Evolutionary conservation across 2,329 filamentous ascomycete genomes (phyloP).

Genomic region (Venturiaceae sp.): DNA sequence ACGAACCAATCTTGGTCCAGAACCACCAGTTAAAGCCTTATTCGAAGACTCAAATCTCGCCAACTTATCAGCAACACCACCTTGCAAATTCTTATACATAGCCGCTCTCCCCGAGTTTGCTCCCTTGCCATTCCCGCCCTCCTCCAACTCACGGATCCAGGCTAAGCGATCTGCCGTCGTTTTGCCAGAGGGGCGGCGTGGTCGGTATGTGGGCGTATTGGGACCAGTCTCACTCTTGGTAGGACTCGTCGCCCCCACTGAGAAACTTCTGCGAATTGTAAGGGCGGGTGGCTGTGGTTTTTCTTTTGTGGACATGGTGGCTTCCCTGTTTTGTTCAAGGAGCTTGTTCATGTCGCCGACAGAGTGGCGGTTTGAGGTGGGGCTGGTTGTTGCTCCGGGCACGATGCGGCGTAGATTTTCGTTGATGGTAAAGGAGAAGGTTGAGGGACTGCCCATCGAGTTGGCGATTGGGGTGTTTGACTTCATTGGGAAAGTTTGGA

Average conservation of each 20-base stretch:
- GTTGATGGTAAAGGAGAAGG: background rate
- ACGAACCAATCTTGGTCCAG: background rate
- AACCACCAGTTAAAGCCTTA: background rate
- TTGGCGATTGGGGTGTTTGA: conserved; percentile 1
- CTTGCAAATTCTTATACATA: conserved; percentile 6
- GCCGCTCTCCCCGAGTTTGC: background rate
- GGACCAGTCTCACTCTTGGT: background rate
- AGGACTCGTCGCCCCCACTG: background rate
- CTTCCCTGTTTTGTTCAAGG: background rate
- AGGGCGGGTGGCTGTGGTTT: background rate
- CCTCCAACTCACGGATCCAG: conserved; percentile 6
- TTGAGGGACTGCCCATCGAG: background rate
- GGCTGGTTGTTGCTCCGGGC: background rate
- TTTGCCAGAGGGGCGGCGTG: background rate
- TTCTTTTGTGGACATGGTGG: background rate
- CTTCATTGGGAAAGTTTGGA: background rate
- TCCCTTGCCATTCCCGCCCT: background rate
- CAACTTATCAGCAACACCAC: conserved; percentile 8
- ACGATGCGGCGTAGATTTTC: background rate
- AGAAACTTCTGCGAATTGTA: background rate
- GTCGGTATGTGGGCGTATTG: background rate
- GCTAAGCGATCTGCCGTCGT: conserved; percentile 3
- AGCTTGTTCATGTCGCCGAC: background rate
- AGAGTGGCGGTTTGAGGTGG: background rate
- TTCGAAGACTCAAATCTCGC: conserved; percentile 3